Conservation (phyloP, 768 basidiomycete genomes). For the Mycena pura region DNA sequence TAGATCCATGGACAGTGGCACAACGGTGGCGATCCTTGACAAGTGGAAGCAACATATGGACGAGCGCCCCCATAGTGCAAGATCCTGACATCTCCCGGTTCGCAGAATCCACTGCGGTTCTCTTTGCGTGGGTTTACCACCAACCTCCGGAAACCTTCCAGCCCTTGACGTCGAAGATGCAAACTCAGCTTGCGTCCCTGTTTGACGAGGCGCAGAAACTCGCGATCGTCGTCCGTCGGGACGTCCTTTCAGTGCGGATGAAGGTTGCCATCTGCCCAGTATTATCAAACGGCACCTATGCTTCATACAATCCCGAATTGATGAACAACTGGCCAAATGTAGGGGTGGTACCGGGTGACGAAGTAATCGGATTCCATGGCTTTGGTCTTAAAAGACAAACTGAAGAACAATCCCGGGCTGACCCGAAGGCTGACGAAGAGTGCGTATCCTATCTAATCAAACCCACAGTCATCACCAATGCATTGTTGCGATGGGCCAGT, state of each 20-base stretch:
- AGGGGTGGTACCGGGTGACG: constrained; percentile 17
- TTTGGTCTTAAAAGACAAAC: constrained; percentile 16
- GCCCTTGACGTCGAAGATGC: not conserved
- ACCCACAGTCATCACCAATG: constrained; percentile 22
- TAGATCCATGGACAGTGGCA: constrained; percentile 24
- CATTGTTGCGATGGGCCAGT: constrained; percentile 20
- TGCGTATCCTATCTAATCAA: constrained; percentile 1
- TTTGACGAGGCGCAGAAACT: constrained; percentile 17
- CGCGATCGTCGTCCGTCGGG: constrained; percentile 20
- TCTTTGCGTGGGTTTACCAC: constrained; percentile 17
- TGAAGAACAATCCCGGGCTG: not conserved
- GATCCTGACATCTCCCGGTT: not conserved
- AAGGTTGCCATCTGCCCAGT: constrained; percentile 12
- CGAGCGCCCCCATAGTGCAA: not conserved
- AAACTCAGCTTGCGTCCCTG: not conserved
- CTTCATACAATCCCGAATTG: not conserved
- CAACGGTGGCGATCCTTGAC: constrained; percentile 28
- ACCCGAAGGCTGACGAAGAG: too few relatives aligned
- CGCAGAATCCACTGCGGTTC: not conserved
- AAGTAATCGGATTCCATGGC: constrained; percentile 16
- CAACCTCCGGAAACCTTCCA: constrained; percentile 14
- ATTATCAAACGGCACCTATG: not conserved
- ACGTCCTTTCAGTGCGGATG: constrained; percentile 27
- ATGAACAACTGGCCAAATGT: constrained; percentile 24
- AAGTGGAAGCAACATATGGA: not conserved